Base-by-base conservation (phyloP, 805 yeast genomes). In the Saccharomyces kudriavzevii region DNA sequence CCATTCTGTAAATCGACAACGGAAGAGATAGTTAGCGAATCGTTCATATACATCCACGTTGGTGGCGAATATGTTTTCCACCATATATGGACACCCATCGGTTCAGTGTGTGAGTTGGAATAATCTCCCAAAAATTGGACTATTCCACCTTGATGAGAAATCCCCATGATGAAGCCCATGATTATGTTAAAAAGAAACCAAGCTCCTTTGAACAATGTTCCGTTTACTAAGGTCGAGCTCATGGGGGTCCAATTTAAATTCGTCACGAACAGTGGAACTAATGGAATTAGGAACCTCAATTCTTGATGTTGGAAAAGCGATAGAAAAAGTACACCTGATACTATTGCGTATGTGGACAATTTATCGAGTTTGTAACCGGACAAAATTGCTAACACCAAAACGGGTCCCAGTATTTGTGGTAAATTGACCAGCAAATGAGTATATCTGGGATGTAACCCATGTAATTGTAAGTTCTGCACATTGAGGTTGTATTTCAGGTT, bases 1-100 rank as follows among this genome's bases (percentile, higher is more conserved):
- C 60, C 60, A 50, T 67, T 40, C 8, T 50, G 53, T 13, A 60
- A 49, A 14, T 54, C 59, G 13, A 35, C 22, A 1, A 64, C 57
- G 5, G 68, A 62, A 8, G 66, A 60, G n/a, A 50, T 59, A 10
- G 51, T 55, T 26, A 71, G 50, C 13, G 61, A 55, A 0, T 53
- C 4, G 47, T 65, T 64, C 26, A 67, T 65, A 49, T 85, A 71
- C 53, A 92, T 67, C 96, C 96, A 94, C 4, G 89, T 79, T 2
- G 99, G 98, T 0, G 98, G 97, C 3, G 89, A 80, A 61, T 92
- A 94, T 0, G 97, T 89, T 67, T 89, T 83, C 98, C 98, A 92
- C 89, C 96, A 92, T 4, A 92, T 63, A 35, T 81, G 77, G 0
- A 81, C 71, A 0, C 76, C 69, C 2, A 67, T 52, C 43, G 47